These are phyloP conservation scores for Fusarium decemcellulare DNA, from an alignment of 2,329 filamentous ascomycete species.

Conservation along the genomic window DNA sequence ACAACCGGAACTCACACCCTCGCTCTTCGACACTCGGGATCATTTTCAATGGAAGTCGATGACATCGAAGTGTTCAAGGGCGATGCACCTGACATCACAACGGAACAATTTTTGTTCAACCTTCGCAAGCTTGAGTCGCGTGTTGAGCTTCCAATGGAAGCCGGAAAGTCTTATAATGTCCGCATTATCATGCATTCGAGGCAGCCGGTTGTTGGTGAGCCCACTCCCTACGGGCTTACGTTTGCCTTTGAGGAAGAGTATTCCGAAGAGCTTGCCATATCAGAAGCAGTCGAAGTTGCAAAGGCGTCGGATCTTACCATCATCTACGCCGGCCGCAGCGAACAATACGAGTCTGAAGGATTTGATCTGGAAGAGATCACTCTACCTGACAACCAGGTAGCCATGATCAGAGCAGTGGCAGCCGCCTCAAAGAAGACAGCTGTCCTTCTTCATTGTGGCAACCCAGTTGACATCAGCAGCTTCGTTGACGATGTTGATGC, in stretches of 20 bases:
- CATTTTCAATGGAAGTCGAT: constrained; percentile 15
- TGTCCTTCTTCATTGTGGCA: constrained; percentile 31
- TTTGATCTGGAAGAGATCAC: constrained; percentile 29
- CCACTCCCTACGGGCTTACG: constrained; percentile 10
- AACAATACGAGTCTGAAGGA: constrained; percentile 35
- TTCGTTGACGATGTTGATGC: constrained; percentile 28
- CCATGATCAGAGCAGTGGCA: constrained; percentile 26
- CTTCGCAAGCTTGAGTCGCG: constrained; percentile 21
- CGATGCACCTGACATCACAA: constrained; percentile 13
- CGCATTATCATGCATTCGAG: constrained; percentile 14
- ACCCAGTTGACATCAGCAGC: constrained; percentile 26
- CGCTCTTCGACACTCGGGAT: constrained; percentile 23
- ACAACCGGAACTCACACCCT: constrained; percentile 26
- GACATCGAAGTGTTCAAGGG: constrained; percentile 14
- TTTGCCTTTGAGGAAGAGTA: constrained; percentile 31
- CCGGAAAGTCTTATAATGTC: constrained; percentile 14
- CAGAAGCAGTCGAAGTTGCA: constrained; percentile 22
- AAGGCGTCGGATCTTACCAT: constrained; percentile 10
- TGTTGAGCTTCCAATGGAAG: constrained; percentile 17
- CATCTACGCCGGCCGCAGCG: constrained; percentile 31
- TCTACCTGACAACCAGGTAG: constrained; percentile 24
- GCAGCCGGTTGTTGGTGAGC: constrained; percentile 12
- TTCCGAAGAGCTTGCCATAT: constrained; percentile 17
- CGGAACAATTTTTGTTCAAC: constrained; percentile 34
- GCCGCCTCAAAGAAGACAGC: constrained; percentile 22